These are phyloP conservation scores for Dalbergia oliveri DNA, from an alignment of 306 rosid species.

Conservation along the genomic window DNA sequence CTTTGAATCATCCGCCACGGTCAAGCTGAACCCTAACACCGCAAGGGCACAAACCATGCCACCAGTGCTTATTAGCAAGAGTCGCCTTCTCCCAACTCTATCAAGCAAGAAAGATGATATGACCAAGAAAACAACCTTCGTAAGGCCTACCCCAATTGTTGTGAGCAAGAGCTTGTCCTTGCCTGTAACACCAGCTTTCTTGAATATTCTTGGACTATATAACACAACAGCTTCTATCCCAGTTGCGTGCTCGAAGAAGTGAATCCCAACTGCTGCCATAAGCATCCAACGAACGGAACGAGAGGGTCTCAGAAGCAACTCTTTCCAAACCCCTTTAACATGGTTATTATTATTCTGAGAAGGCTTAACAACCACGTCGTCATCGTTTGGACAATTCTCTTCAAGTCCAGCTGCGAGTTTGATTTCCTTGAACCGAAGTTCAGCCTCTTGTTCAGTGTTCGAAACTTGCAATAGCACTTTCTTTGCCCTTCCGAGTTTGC, in stretches of 20 bases:
- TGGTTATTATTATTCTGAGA: neutral
- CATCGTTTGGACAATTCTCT: slow-evolving; percentile 41
- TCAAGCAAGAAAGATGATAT: slow-evolving; percentile 67
- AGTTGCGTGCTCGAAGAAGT: slow-evolving; percentile 78
- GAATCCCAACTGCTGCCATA: slow-evolving; percentile 72
- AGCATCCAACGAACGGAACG: slow-evolving; percentile 73
- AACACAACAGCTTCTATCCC: slow-evolving; percentile 88
- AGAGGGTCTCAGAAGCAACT: slow-evolving; percentile 63
- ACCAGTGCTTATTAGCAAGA: slow-evolving; percentile 59
- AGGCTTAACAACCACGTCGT: neutral
- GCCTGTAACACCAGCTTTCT: slow-evolving; percentile 66
- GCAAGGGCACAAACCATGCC: slow-evolving; percentile 65
- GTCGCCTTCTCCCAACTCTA: slow-evolving; percentile 63
- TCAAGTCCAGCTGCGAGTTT: slow-evolving; percentile 67
- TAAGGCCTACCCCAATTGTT: slow-evolving; percentile 74
- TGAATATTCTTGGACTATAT: slow-evolving; percentile 84
- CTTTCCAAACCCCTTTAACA: slow-evolving; percentile 74
- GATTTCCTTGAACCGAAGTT: slow-evolving; percentile 63
- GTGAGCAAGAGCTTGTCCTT: slow-evolving; percentile 75
- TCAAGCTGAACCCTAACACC: slow-evolving; percentile 63
- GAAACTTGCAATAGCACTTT: slow-evolving; percentile 54
- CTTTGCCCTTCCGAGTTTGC: slow-evolving; percentile 64
- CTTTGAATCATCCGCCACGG: slow-evolving; percentile 58
- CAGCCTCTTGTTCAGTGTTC: slow-evolving; percentile 63
- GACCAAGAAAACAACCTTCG: slow-evolving; percentile 57